Evolutionary conservation across 495 filamentous ascomycete species (phyloP).

Genomic region (Ramalina peruviana): DNA sequence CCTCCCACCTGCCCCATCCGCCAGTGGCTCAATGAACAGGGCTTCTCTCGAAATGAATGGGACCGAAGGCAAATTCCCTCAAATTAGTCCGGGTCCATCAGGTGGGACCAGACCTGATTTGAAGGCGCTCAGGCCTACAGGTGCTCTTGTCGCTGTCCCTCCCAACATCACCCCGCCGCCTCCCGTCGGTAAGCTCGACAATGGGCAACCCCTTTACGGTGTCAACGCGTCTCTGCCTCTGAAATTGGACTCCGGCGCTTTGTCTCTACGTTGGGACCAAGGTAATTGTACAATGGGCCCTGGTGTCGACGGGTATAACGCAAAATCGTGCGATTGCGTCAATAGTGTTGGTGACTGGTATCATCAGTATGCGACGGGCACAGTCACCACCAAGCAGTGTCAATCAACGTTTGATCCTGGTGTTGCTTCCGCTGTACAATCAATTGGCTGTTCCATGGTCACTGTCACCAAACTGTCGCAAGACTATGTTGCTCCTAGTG

Average conservation of each 20-base stretch:
- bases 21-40: no score
- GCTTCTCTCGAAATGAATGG: no score
- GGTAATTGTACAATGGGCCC: conserved; percentile 6
- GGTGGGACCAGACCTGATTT: background rate
- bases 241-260: background rate
- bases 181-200: background rate
- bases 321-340: conserved; percentile 8
- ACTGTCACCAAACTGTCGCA: background rate
- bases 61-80: background rate
- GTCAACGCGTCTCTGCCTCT: conserved; percentile 4
- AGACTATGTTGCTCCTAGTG: conserved; percentile 3
- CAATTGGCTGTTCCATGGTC: conserved; percentile 2
- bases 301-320: conserved; percentile 5
- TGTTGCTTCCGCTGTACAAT: background rate
- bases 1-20: no score
- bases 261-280: background rate
- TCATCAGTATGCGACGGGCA: conserved; percentile 5
- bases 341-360: conserved; percentile 3
- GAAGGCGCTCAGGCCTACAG: background rate
- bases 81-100: background rate
- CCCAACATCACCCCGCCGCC: conserved; percentile 1
- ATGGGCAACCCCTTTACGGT: conserved; percentile 1
- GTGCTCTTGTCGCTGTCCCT: background rate
- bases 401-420: background rate
- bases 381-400: conserved; percentile 2